Percentiles rank a stretch among this genome's conserved stretches.
Evolutionary conservation across 306 rosid genomes (phyloP).

Genomic region (Adenanthera pavonina): DNA sequence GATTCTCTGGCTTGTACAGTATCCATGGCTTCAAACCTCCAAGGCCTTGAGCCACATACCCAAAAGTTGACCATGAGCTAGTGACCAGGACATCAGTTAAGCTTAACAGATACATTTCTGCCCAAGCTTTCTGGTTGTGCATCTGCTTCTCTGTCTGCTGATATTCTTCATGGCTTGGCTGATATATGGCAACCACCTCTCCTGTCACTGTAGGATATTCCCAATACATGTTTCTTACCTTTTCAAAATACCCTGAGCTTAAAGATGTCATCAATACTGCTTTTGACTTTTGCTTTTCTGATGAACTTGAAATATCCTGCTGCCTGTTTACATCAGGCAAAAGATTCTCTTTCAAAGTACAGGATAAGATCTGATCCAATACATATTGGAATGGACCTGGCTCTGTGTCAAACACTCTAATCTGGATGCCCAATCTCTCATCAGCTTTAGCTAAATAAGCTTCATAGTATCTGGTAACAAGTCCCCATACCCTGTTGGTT

Average conservation of each 20-base stretch:
- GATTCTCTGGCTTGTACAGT: slow-evolving; percentile 70
- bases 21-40: slow-evolving; percentile 82
- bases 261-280: slow-evolving; percentile 71
- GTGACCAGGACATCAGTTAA: slow-evolving; percentile 66
- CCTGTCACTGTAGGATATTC: slow-evolving; percentile 69
- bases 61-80: slow-evolving; percentile 86
- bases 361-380: slow-evolving; percentile 70
- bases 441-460: slow-evolving; percentile 68
- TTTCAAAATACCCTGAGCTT: slow-evolving; percentile 66
- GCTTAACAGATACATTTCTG: slow-evolving; percentile 76
- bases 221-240: slow-evolving; percentile 69
- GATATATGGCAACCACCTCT: slow-evolving; percentile 62
- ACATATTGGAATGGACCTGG: slow-evolving; percentile 74
- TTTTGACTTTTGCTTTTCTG: slow-evolving; percentile 50
- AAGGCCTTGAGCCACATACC: slow-evolving; percentile 79
- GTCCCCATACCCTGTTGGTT: slow-evolving; percentile 73
- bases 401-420: slow-evolving; percentile 66
- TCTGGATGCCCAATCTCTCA: slow-evolving; percentile 79
- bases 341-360: slow-evolving; percentile 56
- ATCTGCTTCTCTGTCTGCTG: slow-evolving; percentile 71
- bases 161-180: slow-evolving; percentile 79
- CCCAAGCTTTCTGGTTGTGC: slow-evolving; percentile 74
- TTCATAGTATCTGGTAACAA: slow-evolving; percentile 63
- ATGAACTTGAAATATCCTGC: slow-evolving; percentile 34
- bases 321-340: slow-evolving; percentile 57